A percentile compares a stretch with the other conserved stretches of the same genome.
These are phyloP conservation scores for Leccinum solheimii DNA, from an alignment of 1,284 basidiomycete genomes.

Conservation along the genomic window DNA sequence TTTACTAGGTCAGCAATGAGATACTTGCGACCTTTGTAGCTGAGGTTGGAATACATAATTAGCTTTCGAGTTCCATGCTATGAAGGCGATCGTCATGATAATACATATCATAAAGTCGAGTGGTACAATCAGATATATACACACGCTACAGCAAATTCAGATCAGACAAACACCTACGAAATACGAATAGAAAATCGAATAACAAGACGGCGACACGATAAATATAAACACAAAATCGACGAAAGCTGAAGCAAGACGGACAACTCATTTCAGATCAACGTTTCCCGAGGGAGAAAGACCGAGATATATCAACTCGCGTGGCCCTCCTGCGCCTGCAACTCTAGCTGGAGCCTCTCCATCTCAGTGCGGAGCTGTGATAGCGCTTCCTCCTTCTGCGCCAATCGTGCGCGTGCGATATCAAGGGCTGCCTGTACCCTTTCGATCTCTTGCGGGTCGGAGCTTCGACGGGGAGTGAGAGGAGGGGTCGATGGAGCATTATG, in stretches of 20 bases:
- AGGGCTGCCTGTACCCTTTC: slow-evolving; percentile 22
- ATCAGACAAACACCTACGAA: neutral
- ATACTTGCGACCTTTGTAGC: too few species aligned
- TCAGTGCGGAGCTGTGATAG: slow-evolving; percentile 23
- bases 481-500: neutral
- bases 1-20: too few species aligned
- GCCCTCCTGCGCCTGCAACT: slow-evolving; percentile 3
- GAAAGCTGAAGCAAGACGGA: neutral
- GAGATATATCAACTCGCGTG: neutral
- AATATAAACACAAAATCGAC: neutral
- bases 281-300: neutral
- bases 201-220: neutral
- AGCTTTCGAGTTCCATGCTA: too few species aligned
- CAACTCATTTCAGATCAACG: neutral
- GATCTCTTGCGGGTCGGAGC: slow-evolving; percentile 16
- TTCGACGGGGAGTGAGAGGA: neutral
- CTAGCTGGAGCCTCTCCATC: slow-evolving; percentile 19
- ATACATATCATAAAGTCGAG: too few species aligned
- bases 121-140: too few species aligned
- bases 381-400: slow-evolving; percentile 26
- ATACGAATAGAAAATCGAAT: neutral
- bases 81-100: too few species aligned
- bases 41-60: too few species aligned
- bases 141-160: neutral
- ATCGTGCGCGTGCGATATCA: slow-evolving; percentile 17